Base-by-base conservation (phyloP, 2,329 filamentous ascomycete species). In the Rachicladosporium sp. region DNA sequence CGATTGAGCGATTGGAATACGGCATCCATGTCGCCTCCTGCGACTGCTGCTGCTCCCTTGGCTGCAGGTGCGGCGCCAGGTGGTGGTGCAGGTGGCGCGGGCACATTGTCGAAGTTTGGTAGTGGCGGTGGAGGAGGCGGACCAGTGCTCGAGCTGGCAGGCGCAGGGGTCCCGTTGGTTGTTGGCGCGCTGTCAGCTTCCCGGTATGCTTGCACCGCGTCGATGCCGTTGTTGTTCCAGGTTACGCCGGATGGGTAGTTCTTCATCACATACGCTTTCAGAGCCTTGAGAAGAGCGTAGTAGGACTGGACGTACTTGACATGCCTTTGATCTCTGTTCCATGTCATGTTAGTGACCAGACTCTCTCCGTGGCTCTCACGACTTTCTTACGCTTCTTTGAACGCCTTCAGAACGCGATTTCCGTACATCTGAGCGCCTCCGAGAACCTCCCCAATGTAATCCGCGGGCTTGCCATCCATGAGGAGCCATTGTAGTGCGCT, bases 1-100 rank as follows among this genome's bases (percentile, higher is more conserved):
- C 82, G 80, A 65, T 96, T 96, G 38, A 98, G 68, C 49, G 95
- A 82, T 31, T 80, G 81, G 60, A 98, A 98, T 2, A 98, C 87
- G 15, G 89, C 87, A 13, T 78, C 78, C 61, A 94, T 78, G 41
- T 89, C 87, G 21, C 71, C 62, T 27, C 23, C 15, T 19, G 15
- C 23, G 23, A 7, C 23, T 4, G 23, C 23, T 4, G 44, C 50
- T 6, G 62, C 46, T 7, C 36, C 61, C 13, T 62, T 47, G 15
- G 64, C 62, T 2, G 70, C 60, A 7, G 64, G 57, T 8, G 70
- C 57, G 10, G 66, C 57, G 33, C 64, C 64, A 21, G 80, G 74
- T 19, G 80, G 68, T 31, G 78, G 71, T 2, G 80, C 80, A 8
- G 81, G 74, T 21, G 81, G 78, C 7, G 23, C 23, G 38, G 78